Base-by-base conservation (phyloP, 2,329 filamentous ascomycete species). In the Pseudogymnoascus sp. region DNA sequence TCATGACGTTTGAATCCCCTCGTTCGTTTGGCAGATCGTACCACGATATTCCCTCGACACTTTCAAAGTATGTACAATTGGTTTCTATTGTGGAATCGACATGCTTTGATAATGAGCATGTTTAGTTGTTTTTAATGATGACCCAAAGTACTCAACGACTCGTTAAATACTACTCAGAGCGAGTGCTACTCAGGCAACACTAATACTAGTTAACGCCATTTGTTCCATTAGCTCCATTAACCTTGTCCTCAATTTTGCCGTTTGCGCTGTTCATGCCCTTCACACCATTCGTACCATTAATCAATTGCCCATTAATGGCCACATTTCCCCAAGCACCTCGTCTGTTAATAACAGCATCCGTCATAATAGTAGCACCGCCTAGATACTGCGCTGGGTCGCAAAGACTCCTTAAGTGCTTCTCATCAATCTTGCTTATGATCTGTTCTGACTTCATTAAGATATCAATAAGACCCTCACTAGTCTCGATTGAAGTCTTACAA, bases 351-450 rank as follows among this genome's bases (percentile, higher is more conserved):
- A 71, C 66, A 49, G 70, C 64, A 37, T 74, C 72, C 16, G 72
- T 71, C 72, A 74, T 74, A 37, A 68, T 60, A 49, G 67, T 66
- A 31, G 66, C 68, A 23, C 68, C 66, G 28, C 72, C 71, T 31
- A 73, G 63, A 66, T 82, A 82, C 46, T 80, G 80, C 23, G 76
- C 75, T 1, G 79, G 79, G 68, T 89, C 85, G 71, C 82, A 84
- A 31, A 81, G 75, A 6, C 14, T n/a, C 36, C 36, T 37, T 37
- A 37, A 14, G 36, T 37, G 36, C 67, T 74, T 77, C 0, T 76
- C 76, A 5, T 71, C 74, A 2, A 71, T 69, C 60, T 69, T 73
- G 1, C 64, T 68, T 59, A 78, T 67, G 14, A 69, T 69, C 7
- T 65, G 67, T 4, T 65, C 74, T 6, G 75, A 65, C 62, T 78